phyloP scores from a whole-genome alignment of 2,329 filamentous ascomycete species.

The Penicillium sumatraense region DNA sequence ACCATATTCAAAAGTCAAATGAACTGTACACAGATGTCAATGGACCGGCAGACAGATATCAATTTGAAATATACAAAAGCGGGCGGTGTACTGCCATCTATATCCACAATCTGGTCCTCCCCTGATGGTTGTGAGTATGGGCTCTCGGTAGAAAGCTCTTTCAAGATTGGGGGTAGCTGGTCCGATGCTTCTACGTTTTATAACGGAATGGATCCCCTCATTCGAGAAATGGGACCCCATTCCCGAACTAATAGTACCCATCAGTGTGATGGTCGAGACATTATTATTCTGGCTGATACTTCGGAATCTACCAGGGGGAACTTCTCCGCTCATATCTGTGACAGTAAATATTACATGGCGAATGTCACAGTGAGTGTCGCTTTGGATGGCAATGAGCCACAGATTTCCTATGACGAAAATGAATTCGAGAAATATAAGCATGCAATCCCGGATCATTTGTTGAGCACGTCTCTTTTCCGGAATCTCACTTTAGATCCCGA shows the following conservation, averaged over 20 bases:
- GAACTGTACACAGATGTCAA: constrained; percentile 18
- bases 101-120: constrained; percentile 13
- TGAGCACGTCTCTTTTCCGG: constrained; percentile 14
- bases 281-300: constrained; percentile 14
- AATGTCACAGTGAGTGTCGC: constrained; percentile 9
- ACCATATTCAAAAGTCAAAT: constrained; percentile 23
- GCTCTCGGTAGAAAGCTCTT: neutral
- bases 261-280: constrained; percentile 10
- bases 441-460: constrained; percentile 3
- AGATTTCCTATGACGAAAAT: constrained; percentile 13
- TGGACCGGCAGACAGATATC: constrained; percentile 1
- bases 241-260: constrained; percentile 4
- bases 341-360: constrained; percentile 20
- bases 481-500: constrained; percentile 2
- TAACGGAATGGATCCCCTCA: neutral
- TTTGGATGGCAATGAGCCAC: neutral
- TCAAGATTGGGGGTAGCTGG: constrained; percentile 17
- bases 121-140: constrained; percentile 19
- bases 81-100: neutral
- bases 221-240: neutral
- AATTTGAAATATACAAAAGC: neutral
- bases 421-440: constrained; percentile 17
- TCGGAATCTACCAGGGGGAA: constrained; percentile 1
- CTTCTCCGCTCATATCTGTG: constrained; percentile 12
- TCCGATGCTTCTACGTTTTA: constrained; percentile 18